Evolutionary conservation across 1,284 basidiomycete species (phyloP).

Genomic region (Ganoderma sinense): DNA sequence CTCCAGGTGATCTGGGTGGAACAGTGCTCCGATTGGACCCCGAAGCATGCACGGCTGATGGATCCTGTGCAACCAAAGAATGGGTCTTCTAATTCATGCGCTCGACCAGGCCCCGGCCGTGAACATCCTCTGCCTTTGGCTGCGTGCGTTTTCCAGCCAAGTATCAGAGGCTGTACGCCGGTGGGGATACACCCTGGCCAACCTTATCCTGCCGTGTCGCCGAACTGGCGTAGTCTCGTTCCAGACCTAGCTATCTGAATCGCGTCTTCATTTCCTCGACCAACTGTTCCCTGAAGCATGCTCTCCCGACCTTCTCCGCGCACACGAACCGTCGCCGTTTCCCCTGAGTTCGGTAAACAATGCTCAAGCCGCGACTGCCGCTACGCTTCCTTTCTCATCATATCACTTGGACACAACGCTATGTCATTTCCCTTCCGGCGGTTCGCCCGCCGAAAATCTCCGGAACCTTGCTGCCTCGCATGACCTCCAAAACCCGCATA

Average conservation of each 20-base stretch:
- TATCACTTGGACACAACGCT: not conserved
- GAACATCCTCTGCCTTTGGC: not conserved
- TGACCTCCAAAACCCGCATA: not conserved
- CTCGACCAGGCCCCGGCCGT: not conserved
- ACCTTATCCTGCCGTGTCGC: not conserved
- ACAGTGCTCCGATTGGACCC: slow-evolving; percentile 14
- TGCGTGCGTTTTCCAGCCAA: not conserved
- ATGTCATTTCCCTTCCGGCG: not conserved
- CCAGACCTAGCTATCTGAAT: not conserved
- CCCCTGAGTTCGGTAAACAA: not conserved
- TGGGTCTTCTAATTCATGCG: slow-evolving; percentile 9
- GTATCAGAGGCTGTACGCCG: not conserved
- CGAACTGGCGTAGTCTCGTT: not conserved
- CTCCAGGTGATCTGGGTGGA: slow-evolving; percentile 20
- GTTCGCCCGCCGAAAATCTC: not conserved
- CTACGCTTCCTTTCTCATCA: slow-evolving; percentile 15
- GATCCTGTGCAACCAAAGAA: slow-evolving; percentile 26
- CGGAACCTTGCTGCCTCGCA: not conserved
- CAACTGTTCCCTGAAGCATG: not conserved
- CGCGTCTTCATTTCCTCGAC: not conserved
- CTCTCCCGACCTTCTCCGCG: not conserved
- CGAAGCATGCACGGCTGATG: slow-evolving; percentile 23
- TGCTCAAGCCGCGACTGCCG: not conserved
- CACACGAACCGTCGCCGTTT: not conserved
- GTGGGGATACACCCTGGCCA: not conserved